Percentiles rank a stretch among this genome's conserved stretches.
Evolutionary conservation across 1,139 yeast species (phyloP).

Genomic region (Candida glucosophila): DNA sequence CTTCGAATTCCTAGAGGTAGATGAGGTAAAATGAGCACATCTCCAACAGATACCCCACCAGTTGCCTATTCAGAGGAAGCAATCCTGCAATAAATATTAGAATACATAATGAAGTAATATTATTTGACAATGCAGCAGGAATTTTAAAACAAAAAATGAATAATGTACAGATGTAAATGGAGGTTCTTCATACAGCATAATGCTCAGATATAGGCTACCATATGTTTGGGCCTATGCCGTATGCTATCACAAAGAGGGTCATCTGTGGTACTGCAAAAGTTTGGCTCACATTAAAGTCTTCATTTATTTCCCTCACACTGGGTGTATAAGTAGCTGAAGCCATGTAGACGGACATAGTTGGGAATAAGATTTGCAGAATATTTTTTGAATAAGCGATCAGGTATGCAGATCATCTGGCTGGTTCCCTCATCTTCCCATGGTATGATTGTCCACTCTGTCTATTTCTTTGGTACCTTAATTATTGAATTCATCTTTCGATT

Average conservation of each 20-base stretch:
- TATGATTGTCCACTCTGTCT: no score
- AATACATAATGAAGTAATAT: conserved; percentile 21
- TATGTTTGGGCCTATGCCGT: conserved; percentile 32
- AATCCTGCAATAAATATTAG: conserved; percentile 24
- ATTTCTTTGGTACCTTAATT: not conserved
- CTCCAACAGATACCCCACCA: conserved; percentile 26
- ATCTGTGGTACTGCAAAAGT: conserved; percentile 24
- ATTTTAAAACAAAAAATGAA: conserved; percentile 25
- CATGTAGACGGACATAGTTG: conserved; percentile 49
- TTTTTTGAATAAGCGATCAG: conserved; percentile 37
- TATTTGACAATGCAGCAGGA: conserved; percentile 19
- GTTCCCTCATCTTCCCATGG: conserved; percentile 41
- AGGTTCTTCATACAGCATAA: conserved; percentile 45
- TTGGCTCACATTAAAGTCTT: conserved; percentile 16
- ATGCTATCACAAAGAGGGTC: conserved; percentile 28
- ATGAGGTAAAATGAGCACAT: conserved; percentile 16
- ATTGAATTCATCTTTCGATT: not conserved
- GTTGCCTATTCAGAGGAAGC: conserved; percentile 26
- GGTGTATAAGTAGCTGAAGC: conserved; percentile 59
- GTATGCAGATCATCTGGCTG: conserved; percentile 57
- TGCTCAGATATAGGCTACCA: conserved; percentile 31
- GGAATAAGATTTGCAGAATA: conserved; percentile 31
- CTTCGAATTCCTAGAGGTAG: conserved; percentile 23
- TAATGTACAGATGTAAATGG: conserved; percentile 22
- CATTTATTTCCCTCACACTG: conserved; percentile 26